Evolutionary conservation across 306 rosid species (phyloP).

Genomic region (Albizia julibrissin): DNA sequence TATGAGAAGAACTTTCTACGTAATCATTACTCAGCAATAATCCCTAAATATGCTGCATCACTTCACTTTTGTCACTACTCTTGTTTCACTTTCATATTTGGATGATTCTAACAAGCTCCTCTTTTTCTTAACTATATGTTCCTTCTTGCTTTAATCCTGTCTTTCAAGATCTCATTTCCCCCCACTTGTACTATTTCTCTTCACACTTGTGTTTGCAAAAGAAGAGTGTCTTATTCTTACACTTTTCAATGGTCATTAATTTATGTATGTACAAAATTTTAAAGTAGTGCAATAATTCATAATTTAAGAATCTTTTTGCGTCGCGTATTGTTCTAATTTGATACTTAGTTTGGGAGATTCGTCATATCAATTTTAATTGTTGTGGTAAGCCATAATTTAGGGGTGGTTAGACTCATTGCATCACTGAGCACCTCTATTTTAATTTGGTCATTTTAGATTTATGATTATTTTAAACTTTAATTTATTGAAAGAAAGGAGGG

Average conservation of each 20-base stretch:
- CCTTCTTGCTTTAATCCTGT: conserved; percentile 44
- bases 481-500: no score
- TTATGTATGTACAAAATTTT: neutral
- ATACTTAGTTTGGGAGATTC: no score
- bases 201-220: conserved; percentile 43
- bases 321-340: no score
- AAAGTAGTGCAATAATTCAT: neutral
- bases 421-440: no score
- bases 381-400: no score
- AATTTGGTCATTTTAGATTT: no score
- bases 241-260: conserved; percentile 23
- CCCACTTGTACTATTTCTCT: conserved; percentile 37
- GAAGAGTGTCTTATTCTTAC: conserved; percentile 38
- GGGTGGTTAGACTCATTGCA: no score
- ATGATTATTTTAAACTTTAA: no score
- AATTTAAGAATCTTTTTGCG: no score
- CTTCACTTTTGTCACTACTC: conserved; percentile 45
- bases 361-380: no score
- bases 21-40: conserved; percentile 67
- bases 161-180: conserved; percentile 42
- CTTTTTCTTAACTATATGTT: conserved; percentile 32
- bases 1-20: conserved; percentile 55
- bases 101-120: conserved; percentile 35
- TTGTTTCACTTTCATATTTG: conserved; percentile 38
- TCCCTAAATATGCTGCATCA: conserved; percentile 35